These are phyloP conservation scores for Discostella stelligeroides DNA, from an alignment of 108 stramenopile species.

Conservation along the genomic window DNA sequence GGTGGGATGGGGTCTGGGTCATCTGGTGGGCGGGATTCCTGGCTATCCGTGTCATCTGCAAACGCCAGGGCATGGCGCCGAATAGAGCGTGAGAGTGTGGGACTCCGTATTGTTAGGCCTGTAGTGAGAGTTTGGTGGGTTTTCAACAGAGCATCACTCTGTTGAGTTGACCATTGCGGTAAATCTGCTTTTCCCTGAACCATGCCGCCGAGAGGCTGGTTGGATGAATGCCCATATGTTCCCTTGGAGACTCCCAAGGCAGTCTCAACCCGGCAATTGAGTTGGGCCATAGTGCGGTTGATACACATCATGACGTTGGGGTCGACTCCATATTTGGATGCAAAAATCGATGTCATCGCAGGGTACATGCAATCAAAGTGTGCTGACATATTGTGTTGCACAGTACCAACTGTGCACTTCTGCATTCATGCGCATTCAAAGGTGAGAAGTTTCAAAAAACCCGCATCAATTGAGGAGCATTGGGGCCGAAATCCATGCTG, in stretches of 20 bases:
- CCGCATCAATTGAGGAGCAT: not conserved
- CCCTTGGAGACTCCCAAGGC: not conserved
- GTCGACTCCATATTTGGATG: too few relatives aligned
- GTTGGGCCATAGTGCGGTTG: not conserved
- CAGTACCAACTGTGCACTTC: not conserved
- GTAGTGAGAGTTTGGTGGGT: too few relatives aligned
- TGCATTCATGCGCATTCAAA: not conserved
- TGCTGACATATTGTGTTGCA: not conserved
- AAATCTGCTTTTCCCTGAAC: too few relatives aligned
- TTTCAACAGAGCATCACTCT: too few relatives aligned
- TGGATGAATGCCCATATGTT: not conserved
- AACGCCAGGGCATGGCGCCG: too few relatives aligned
- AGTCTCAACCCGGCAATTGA: not conserved
- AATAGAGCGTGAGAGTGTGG: too few relatives aligned
- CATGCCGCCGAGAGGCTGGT: not conserved
- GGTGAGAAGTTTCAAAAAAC: not conserved
- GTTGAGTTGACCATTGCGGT: too few relatives aligned
- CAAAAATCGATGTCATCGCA: too few relatives aligned
- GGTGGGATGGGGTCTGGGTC: too few relatives aligned
- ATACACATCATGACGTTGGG: not conserved
- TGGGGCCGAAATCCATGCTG: not conserved
- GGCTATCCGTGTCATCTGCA: too few relatives aligned
- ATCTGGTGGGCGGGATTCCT: too few relatives aligned
- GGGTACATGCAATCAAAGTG: not conserved
- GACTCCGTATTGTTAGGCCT: too few relatives aligned